Base-by-base conservation (phyloP, 2,329 filamentous ascomycete genomes). In the Phoma sp. region DNA sequence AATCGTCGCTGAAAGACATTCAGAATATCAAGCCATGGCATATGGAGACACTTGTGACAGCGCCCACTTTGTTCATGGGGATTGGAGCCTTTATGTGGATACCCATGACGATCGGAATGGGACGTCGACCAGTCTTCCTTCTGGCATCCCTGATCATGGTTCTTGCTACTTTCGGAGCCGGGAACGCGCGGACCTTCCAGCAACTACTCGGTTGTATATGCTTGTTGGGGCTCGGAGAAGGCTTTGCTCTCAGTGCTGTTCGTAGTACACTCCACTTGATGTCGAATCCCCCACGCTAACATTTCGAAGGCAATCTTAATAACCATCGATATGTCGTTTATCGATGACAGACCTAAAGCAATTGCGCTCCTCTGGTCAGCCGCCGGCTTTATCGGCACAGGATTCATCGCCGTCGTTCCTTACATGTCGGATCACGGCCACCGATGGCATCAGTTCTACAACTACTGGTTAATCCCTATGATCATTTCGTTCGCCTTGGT, bases 311-410 rank as follows among this genome's bases (percentile, higher is more conserved):
- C 62, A 7, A 61, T 76, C 4, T 57, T 77, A 2, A 69, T 72
- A 42, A 43, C 76, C 11, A 72, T 77, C 26, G 75, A 77, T 47
- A 47, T 77, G 29, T 74, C 74, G 0, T 77, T 74, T 53, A 74
- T 77, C 30, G 64, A 74, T 34, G 66, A 76, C 49, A 65, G 75
- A 4, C 68, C 74, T 1, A 56, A 57, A n/a, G 68, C 66, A 3
- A 61, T 77, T 20, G 74, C 73, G 0, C 47, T 68, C 4, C 65
- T 71, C 39, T 77, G 74, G 73, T 65, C 66, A n/a, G n/a, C 2
- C 73, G 2, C 59, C 60, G 1, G 64, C 58, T 4, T 25, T 20
- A 54, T 50, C 14, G 66, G 69, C 12, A 65, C 68, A 12, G 30
- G 65, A 0, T 25, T 60, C 6, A 62, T 76, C 0, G 51, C 65